Percentiles rank a stretch among this genome's conserved stretches.
Evolutionary conservation across 768 basidiomycete genomes (phyloP).

Genomic region (Paxillus involutus): DNA sequence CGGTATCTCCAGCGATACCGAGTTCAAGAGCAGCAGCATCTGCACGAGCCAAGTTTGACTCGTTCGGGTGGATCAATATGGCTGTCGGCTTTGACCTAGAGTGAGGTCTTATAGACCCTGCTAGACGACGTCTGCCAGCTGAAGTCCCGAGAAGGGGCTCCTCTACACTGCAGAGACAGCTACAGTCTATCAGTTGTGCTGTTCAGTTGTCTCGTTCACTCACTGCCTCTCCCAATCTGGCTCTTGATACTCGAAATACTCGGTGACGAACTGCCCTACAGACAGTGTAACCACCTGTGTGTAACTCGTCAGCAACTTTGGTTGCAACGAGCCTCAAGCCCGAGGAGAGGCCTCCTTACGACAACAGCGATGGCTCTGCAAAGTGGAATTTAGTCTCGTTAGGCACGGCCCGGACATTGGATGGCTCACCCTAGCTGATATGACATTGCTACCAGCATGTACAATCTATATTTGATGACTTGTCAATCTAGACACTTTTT

Average conservation of each 20-base stretch:
- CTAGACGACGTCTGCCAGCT: slow-evolving; percentile 1
- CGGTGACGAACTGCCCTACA: slow-evolving; percentile 57
- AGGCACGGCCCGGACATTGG: background rate
- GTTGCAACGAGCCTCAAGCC: too few relatives aligned
- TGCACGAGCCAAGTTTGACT: slow-evolving; percentile 66
- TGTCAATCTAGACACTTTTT: background rate
- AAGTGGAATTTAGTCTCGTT: background rate
- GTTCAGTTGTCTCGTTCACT: background rate
- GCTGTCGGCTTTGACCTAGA: slow-evolving; percentile 55
- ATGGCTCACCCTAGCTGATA: slow-evolving; percentile 62
- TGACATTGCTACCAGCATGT: slow-evolving; percentile 76
- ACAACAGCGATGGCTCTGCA: slow-evolving; percentile 25
- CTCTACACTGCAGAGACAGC: slow-evolving; percentile 12
- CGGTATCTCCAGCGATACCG: slow-evolving; percentile 49
- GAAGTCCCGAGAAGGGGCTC: slow-evolving; percentile 23
- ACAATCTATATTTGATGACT: slow-evolving; percentile 41
- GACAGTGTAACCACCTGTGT: slow-evolving; percentile 56
- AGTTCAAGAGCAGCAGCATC: slow-evolving; percentile 59
- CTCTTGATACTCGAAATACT: slow-evolving; percentile 26
- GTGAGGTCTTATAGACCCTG: slow-evolving; percentile 33
- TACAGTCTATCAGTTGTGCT: background rate
- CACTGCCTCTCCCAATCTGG: slow-evolving; percentile 18
- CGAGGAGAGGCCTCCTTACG: slow-evolving; percentile 10
- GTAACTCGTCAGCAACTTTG: background rate
- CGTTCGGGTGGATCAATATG: slow-evolving; percentile 62